Percentiles rank a stretch among this genome's conserved stretches.
These are phyloP conservation scores for Cadophora gregata DNA, from an alignment of 2,329 filamentous ascomycete species.

Conservation along the genomic window DNA sequence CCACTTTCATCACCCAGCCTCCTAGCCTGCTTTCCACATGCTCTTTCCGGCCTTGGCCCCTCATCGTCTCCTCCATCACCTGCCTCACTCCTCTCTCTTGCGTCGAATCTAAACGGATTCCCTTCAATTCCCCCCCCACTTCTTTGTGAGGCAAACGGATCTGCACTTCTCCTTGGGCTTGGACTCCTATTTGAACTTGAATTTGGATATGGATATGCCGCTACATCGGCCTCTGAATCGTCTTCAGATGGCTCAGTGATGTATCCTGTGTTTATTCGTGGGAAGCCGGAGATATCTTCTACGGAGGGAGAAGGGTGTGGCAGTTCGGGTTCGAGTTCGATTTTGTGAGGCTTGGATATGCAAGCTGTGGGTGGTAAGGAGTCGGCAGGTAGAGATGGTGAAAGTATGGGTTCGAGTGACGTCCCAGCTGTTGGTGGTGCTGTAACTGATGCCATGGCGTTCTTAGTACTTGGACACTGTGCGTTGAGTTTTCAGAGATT, in stretches of 20 bases:
- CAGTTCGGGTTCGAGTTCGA: neutral
- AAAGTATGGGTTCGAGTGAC: neutral
- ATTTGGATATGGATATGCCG: conserved; percentile 8
- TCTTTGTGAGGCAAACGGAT: neutral
- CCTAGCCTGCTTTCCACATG: neutral
- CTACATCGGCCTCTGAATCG: neutral
- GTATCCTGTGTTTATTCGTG: conserved; percentile 4
- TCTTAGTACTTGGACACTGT: neutral
- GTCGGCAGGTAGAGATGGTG: neutral
- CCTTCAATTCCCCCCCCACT: neutral
- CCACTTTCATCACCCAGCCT: neutral
- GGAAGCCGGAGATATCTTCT: conserved; percentile 10
- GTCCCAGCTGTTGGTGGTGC: neutral
- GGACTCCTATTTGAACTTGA: neutral
- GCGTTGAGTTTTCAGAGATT: neutral
- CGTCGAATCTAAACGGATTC: neutral
- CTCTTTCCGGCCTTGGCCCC: neutral
- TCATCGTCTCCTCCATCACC: neutral
- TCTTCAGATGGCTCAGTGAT: neutral
- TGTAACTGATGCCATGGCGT: neutral
- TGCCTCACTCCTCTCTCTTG: neutral
- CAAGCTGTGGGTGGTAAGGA: neutral
- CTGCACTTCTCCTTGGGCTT: neutral
- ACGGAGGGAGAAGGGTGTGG: conserved; percentile 9
- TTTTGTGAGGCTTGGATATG: neutral